Evolutionary conservation across 1,284 basidiomycete genomes (phyloP).

Genomic region (Earliella scabrosa): DNA sequence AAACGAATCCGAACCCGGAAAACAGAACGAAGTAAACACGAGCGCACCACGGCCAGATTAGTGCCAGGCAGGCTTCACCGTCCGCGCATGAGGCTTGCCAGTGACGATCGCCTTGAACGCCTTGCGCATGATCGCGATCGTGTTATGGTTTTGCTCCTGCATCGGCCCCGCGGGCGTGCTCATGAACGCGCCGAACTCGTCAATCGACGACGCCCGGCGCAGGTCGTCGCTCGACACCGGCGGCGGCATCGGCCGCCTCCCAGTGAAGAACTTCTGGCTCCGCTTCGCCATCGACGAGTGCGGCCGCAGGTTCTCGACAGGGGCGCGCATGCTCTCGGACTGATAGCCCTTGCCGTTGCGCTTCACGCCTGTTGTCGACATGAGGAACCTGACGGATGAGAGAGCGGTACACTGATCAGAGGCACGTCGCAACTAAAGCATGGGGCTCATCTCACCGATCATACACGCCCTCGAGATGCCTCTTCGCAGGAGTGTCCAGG

Average conservation of each 20-base stretch:
- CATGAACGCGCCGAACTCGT: constrained; percentile 36
- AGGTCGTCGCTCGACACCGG: constrained; percentile 68
- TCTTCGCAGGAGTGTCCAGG: constrained; percentile 56
- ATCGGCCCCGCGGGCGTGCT: constrained; percentile 17
- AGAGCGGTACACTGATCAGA: neutral
- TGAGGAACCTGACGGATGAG: constrained; percentile 52
- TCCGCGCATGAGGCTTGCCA: constrained; percentile 23
- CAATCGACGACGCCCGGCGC: constrained; percentile 31
- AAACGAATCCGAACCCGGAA: neutral
- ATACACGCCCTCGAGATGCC: constrained; percentile 69
- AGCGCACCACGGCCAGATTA: neutral
- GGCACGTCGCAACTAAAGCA: neutral
- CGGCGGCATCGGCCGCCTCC: constrained; percentile 61
- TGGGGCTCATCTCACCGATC: constrained; percentile 50
- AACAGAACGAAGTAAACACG: neutral
- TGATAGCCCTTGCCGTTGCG: constrained; percentile 77
- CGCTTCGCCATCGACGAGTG: constrained; percentile 36
- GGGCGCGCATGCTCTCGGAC: constrained; percentile 54
- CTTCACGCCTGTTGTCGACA: constrained; percentile 76
- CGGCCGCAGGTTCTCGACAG: constrained; percentile 32
- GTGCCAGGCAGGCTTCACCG: constrained; percentile 23
- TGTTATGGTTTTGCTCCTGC: constrained; percentile 50
- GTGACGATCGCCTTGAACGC: constrained; percentile 57
- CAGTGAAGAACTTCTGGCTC: constrained; percentile 54
- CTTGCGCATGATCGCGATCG: constrained; percentile 60